Conservation (phyloP, 805 yeast species). For the Candida golubevii region DNA sequence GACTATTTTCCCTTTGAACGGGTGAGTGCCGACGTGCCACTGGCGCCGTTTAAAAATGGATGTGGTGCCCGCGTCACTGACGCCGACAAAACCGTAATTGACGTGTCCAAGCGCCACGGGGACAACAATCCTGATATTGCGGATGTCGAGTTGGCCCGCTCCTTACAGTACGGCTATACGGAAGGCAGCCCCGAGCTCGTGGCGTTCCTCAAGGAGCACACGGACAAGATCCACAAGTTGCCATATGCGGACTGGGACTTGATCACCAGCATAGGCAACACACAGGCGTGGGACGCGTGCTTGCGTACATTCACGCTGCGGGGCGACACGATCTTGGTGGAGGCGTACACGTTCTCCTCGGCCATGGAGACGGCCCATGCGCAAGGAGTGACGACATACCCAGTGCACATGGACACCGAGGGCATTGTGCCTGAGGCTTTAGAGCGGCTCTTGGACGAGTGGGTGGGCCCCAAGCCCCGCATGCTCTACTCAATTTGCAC, state of each 20-base stretch:
- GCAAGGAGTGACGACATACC: constrained; percentile 61
- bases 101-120: constrained; percentile 34
- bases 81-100: constrained; percentile 37
- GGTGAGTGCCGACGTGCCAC: constrained; percentile 64
- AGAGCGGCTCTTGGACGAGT: constrained; percentile 55
- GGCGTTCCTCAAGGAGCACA: constrained; percentile 72
- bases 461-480: constrained; percentile 79
- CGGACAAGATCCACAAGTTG: constrained; percentile 45
- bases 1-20: constrained; percentile 91
- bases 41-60: constrained; percentile 76
- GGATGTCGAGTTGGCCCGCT: constrained; percentile 71
- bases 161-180: constrained; percentile 90
- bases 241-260: constrained; percentile 62
- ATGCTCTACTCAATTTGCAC: constrained; percentile 88
- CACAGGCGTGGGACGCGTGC: constrained; percentile 84
- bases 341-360: constrained; percentile 78
- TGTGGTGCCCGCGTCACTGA: constrained; percentile 59
- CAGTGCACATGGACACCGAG: constrained; percentile 70
- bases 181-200: constrained; percentile 74
- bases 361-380: constrained; percentile 81
- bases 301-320: constrained; percentile 72
- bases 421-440: constrained; percentile 77
- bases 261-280: constrained; percentile 74
- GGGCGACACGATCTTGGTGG: constrained; percentile 81
- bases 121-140: constrained; percentile 18